Evolutionary conservation across 2,329 filamentous ascomycete species (phyloP), one percentile per base, ranked within the genome.

Genomic region (Aspergillus sp.): DNA sequence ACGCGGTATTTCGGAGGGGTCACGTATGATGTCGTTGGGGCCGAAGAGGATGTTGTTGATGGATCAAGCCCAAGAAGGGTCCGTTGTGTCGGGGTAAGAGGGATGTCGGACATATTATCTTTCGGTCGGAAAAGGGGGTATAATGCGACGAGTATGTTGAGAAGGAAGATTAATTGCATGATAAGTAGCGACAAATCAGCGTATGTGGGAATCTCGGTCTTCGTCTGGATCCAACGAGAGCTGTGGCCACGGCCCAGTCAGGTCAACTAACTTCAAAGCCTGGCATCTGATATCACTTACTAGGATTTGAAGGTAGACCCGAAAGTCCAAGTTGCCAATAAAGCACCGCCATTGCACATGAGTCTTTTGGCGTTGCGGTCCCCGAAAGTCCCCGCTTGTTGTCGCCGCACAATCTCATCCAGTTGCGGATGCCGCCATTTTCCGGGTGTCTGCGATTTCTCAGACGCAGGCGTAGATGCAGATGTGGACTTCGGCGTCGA

Each of bases 351-450:
- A 72, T 96, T 96, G 75, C 87, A 86, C 31, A 86, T 70, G 52
- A 96, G 86, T 53, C 82, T 84, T 60, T 81, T 84, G 49, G 95
- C 77, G 64, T 96, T 93, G 71, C 84, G 85, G 66, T 93, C 87
- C 56, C 87, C 86, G 73, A 98, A 96, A 48, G 83, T 90, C 14
- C 87, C 86, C 19, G 87, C 88, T 72, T 90, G 88, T 70, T 92
- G 90, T 52, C 95, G 87, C 62, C 84, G 84, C 15, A 90, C 86
- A 71, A 99, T 96, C 76, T 98, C 93, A 68, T 91, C 84, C 63
- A 97, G 83, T 62, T 89, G 87, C 35, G 95, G 95, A 73, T 99
- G 95, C 69, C 87, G 86, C 93, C 95, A 99, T 70, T 88, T 91
- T 55, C 93, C 93, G 6, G 90, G 78, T 7, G 77, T 78, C 17